Conservation (phyloP, 2,329 filamentous ascomycete genomes). For the Fusarium albidum region DNA sequence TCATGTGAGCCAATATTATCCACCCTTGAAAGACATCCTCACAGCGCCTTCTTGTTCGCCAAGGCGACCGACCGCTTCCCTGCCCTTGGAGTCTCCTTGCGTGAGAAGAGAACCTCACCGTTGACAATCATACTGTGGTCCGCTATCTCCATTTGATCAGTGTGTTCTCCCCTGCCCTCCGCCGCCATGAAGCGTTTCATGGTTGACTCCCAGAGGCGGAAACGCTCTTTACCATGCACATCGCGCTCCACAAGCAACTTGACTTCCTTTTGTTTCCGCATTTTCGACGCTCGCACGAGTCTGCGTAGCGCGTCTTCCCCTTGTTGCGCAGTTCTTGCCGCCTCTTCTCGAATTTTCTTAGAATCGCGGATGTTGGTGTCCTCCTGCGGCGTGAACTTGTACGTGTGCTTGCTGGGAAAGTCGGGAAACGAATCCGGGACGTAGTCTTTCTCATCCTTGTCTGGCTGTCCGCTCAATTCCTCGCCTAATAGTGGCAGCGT, state of each 20-base stretch:
- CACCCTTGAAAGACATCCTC: constrained; percentile 2
- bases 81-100: constrained; percentile 61
- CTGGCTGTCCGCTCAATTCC: constrained; percentile 65
- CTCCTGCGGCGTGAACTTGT: constrained; percentile 65
- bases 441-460: constrained; percentile 63
- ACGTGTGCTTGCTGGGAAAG: constrained; percentile 72
- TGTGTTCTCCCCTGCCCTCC: constrained; percentile 42
- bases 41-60: constrained; percentile 33
- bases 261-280: constrained; percentile 71
- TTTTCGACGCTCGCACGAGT: constrained; percentile 68
- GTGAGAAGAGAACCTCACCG: constrained; percentile 59
- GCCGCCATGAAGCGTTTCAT: constrained; percentile 63
- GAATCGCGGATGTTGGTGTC: constrained; percentile 58
- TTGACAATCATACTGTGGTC: constrained; percentile 74
- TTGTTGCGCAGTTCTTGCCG: constrained; percentile 66
- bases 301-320: constrained; percentile 68
- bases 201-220: constrained; percentile 67
- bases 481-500: constrained; percentile 57
- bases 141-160: constrained; percentile 59
- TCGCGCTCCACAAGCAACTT: constrained; percentile 64
- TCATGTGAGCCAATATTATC: constrained; percentile 15
- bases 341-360: constrained; percentile 67
- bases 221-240: constrained; percentile 60
- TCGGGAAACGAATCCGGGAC: constrained; percentile 67
- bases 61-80: constrained; percentile 50